These are phyloP conservation scores for Emydomyces testavorans DNA, from an alignment of 2,329 filamentous ascomycete genomes.

Conservation along the genomic window DNA sequence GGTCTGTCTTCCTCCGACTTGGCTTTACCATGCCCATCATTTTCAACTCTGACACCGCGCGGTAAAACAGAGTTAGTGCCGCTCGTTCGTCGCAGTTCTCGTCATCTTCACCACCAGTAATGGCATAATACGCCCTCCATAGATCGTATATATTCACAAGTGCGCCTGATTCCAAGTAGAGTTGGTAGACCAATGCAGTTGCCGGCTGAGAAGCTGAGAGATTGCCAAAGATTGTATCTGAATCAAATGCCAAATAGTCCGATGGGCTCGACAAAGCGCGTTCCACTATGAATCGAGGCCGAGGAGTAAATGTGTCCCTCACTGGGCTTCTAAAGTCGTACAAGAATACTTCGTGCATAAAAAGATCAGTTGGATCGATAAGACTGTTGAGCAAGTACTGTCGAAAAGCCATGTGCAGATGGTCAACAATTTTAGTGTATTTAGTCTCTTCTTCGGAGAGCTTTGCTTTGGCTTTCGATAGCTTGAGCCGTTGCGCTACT, in stretches of 20 bases:
- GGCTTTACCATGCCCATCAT: constrained; percentile 77
- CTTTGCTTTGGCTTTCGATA: constrained; percentile 46
- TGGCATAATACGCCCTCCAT: constrained; percentile 49
- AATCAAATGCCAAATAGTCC: constrained; percentile 48
- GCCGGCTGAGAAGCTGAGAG: constrained; percentile 45
- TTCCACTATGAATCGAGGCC: constrained; percentile 48
- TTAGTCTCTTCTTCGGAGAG: constrained; percentile 44
- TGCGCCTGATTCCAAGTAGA: constrained; percentile 52
- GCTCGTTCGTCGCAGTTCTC: constrained; percentile 25
- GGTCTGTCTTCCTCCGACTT: constrained; percentile 84
- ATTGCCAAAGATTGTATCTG: constrained; percentile 22
- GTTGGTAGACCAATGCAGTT: constrained; percentile 49
- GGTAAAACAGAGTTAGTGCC: constrained; percentile 66
- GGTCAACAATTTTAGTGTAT: constrained; percentile 44
- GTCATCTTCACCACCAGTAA: constrained; percentile 33
- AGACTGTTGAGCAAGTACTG: constrained; percentile 38
- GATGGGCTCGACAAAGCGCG: constrained; percentile 48
- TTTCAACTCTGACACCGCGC: constrained; percentile 70
- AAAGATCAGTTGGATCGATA: constrained; percentile 40
- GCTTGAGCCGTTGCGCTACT: constrained; percentile 48
- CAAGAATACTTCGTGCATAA: constrained; percentile 47
- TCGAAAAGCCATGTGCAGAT: constrained; percentile 37
- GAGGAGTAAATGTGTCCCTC: constrained; percentile 47
- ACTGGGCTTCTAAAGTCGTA: constrained; percentile 48
- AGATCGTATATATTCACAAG: constrained; percentile 52